Base-by-base conservation (phyloP, 1,284 basidiomycete species). In the Pseudomicrostroma phylloplanum region DNA sequence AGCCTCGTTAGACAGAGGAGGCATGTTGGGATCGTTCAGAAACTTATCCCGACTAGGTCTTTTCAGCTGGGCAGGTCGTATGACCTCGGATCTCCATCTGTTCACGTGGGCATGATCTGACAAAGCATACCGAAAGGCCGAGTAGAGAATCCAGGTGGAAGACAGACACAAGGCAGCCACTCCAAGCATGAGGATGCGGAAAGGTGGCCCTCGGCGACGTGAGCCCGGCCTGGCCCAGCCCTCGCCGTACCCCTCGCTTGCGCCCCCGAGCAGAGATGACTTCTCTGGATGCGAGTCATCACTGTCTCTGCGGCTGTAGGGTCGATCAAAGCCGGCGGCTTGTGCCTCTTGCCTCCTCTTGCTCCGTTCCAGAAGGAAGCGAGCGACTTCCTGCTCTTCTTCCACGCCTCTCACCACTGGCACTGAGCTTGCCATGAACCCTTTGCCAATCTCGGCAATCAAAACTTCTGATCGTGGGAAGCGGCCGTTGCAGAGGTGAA, bases 341-440 rank as follows among this genome's bases (percentile, higher is more conserved):
- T 17, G 15, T 26, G 51, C 25, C 51, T 54, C 51, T 54, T 54
- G 51, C 51, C 51, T 23, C 51, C 26, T 8, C 7, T 23, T 17
- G 51, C 51, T 19, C 6, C 51, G 51, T 25, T 54, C 17, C n/a
- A 54, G 21, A 23, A 54, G 51, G n/a, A 54, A 26, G 21, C 21
- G 15, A 15, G n/a, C 21, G 21, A 54, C 51, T 13, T 54, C 51
- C 51, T 23, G 17, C 51, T 54, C 51, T 25, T 54, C 43, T 13
- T 36, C 30, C 30, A 36, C 9, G 3, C 30, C 30, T 36, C 30
- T 36, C 4, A 36, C 9, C 30, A 36, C 30, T 9, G 30, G 30
- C 30, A 36, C 30, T 36, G 30, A 36, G 30, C 30, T 36, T 36
- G 30, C 30, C 30, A 36, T 36, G 30, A 9, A 3, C 30, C 30